Percentiles rank a stretch among this genome's conserved stretches.
Evolutionary conservation across 2,329 filamentous ascomycete genomes (phyloP).

Genomic region (Aspergillus terreus): DNA sequence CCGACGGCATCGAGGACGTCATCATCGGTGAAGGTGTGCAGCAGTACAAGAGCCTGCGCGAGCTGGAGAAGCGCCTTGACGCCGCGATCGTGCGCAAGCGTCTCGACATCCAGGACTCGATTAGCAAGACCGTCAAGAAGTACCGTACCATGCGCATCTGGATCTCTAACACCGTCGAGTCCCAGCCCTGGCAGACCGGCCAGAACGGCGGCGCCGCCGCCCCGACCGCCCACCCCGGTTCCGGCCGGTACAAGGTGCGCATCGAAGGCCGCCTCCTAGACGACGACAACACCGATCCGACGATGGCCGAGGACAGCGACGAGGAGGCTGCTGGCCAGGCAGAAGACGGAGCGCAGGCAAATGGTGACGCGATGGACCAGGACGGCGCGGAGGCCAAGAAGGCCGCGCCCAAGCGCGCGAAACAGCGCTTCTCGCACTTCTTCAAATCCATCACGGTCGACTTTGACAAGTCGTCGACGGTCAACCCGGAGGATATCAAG

Average conservation of each 20-base stretch:
- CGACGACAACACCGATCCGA: conserved; percentile 57
- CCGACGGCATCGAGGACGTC: conserved; percentile 80
- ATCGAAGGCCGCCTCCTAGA: conserved; percentile 84
- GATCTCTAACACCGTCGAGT: conserved; percentile 91
- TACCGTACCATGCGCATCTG: conserved; percentile 85
- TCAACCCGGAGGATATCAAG: conserved; percentile 40
- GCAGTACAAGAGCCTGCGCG: conserved; percentile 78
- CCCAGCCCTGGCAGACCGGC: conserved; percentile 93
- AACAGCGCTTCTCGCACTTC: conserved; percentile 47
- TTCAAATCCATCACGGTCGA: conserved; percentile 52
- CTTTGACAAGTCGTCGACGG: conserved; percentile 44
- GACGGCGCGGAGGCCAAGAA: conserved; percentile 45
- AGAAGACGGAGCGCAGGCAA: conserved; percentile 28
- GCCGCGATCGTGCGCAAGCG: conserved; percentile 92
- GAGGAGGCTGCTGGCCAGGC: conserved; percentile 38
- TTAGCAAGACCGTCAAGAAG: conserved; percentile 71
- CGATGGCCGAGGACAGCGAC: conserved; percentile 49
- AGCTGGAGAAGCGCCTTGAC: conserved; percentile 83
- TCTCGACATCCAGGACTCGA: conserved; percentile 80
- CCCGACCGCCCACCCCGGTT: conserved; percentile 31
- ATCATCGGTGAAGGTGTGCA: conserved; percentile 77
- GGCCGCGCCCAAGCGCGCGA: conserved; percentile 23
- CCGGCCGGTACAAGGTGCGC: conserved; percentile 70
- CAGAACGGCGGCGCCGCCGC: conserved; percentile 64
- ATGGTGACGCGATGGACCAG: conserved; percentile 58